phyloP scores from a whole-genome alignment of 2,329 filamentous ascomycete genomes.

The Elsinoe australis region DNA sequence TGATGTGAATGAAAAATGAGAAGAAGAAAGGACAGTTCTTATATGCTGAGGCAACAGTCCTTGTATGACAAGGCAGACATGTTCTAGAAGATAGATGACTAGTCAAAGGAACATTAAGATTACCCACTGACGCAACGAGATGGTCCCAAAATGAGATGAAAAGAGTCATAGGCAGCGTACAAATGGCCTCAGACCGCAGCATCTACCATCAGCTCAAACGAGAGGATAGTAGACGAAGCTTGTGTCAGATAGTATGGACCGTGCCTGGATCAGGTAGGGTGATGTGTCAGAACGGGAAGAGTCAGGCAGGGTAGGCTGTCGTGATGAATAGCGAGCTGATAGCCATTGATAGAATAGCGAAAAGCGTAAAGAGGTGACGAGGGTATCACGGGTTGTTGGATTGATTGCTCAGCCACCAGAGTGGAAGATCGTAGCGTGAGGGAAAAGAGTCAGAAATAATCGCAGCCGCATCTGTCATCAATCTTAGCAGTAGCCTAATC shows the following conservation, averaged over 20 bases:
- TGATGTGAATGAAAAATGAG: neutral
- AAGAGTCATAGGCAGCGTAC: slow-evolving; percentile 15
- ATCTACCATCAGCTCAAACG: neutral
- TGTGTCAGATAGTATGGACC: neutral
- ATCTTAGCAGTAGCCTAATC: slow-evolving; percentile 2
- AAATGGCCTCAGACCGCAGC: neutral
- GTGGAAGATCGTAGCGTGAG: neutral
- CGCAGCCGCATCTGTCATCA: slow-evolving; percentile 13
- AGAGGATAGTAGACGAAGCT: neutral
- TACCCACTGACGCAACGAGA: slow-evolving; percentile 5
- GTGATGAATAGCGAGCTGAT: slow-evolving; percentile 3
- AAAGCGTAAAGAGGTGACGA: neutral
- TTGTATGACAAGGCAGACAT: slow-evolving; percentile 6
- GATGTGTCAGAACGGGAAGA: neutral
- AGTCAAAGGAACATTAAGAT: slow-evolving; percentile 12
- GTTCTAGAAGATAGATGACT: slow-evolving; percentile 9
- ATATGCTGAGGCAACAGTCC: slow-evolving; percentile 11
- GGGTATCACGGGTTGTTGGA: neutral
- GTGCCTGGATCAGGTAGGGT: neutral
- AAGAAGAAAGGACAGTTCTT: neutral
- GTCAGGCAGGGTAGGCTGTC: slow-evolving; percentile 1
- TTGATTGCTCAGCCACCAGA: neutral
- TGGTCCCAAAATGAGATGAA: slow-evolving; percentile 6
- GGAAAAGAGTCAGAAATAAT: slow-evolving; percentile 8
- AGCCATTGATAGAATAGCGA: neutral